Percentiles rank a stretch among this genome's conserved stretches.
phyloP scores from a whole-genome alignment of 2,329 filamentous ascomycete species.

The Arthroderma uncinatum region DNA sequence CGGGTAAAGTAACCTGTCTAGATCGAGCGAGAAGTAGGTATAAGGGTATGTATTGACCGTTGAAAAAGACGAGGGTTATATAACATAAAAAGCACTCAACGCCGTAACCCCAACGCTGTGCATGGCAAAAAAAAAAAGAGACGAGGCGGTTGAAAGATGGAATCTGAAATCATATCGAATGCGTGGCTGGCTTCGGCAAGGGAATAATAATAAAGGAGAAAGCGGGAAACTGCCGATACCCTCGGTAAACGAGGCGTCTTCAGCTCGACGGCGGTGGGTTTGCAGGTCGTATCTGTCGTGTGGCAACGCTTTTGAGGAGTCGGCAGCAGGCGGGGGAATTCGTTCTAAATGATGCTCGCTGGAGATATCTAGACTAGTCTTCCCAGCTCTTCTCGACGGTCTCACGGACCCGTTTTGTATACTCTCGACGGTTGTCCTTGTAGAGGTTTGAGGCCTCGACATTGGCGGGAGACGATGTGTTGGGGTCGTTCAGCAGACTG shows the following conservation, averaged over 20 bases:
- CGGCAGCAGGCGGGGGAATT: background rate
- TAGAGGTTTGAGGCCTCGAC: slow-evolving; percentile 97
- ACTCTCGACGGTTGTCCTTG: slow-evolving; percentile 95
- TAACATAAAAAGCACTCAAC: background rate
- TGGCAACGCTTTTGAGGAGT: too few relatives aligned
- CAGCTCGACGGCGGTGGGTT: too few relatives aligned
- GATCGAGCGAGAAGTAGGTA: too few relatives aligned
- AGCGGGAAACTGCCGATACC: too few relatives aligned
- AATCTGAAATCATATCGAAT: too few relatives aligned
- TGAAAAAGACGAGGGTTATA: background rate
- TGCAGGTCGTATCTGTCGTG: too few relatives aligned
- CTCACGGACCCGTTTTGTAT: slow-evolving; percentile 86
- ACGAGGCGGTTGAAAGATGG: too few relatives aligned
- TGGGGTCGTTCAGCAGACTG: slow-evolving; percentile 92
- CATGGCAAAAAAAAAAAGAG: background rate
- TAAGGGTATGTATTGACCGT: background rate
- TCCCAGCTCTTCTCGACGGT: slow-evolving; percentile 99
- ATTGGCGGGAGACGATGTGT: slow-evolving; percentile 95
- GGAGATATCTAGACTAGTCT: slow-evolving; percentile 45
- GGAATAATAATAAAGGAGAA: too few relatives aligned
- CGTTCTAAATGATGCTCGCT: too few relatives aligned
- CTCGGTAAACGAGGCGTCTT: too few relatives aligned
- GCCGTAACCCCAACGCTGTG: slow-evolving; percentile 4
- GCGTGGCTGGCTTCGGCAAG: too few relatives aligned
- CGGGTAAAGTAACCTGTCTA: too few relatives aligned